Conservation (phyloP, 148 eudicot species). For the Dysphania ambrosioides region DNA sequence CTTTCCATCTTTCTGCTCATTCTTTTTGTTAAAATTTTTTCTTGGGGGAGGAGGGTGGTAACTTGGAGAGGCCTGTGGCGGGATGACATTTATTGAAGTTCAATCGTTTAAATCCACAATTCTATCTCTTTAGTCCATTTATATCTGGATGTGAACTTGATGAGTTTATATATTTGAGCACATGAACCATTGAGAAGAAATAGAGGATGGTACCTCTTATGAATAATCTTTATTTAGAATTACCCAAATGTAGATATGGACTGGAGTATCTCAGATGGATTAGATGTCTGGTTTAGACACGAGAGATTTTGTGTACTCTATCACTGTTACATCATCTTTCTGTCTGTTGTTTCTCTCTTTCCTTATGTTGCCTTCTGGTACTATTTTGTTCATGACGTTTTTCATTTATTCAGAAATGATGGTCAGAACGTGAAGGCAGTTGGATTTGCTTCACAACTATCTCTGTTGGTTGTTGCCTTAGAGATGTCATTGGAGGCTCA, state of each 20-base stretch:
- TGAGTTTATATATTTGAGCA: neutral
- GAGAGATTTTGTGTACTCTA: neutral
- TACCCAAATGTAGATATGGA: neutral
- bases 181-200: neutral
- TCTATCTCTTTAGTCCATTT: neutral
- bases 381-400: neutral
- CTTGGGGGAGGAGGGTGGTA: neutral
- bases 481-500: constrained; percentile 70
- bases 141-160: neutral
- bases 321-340: neutral
- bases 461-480: constrained; percentile 66
- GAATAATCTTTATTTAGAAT: neutral
- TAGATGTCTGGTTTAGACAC: neutral
- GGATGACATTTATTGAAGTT: neutral
- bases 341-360: constrained; percentile 7
- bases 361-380: neutral
- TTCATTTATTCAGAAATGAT: constrained; percentile 37
- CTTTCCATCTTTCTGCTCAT: neutral
- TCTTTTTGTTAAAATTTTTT: neutral
- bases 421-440: constrained; percentile 41
- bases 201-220: neutral
- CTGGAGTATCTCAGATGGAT: neutral
- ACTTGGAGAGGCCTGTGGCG: too few species aligned
- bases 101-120: neutral
- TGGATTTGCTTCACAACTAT: constrained; percentile 91